Evolutionary conservation across 441 rosid genomes (phyloP).

Genomic region (Aleurites moluccanus): DNA sequence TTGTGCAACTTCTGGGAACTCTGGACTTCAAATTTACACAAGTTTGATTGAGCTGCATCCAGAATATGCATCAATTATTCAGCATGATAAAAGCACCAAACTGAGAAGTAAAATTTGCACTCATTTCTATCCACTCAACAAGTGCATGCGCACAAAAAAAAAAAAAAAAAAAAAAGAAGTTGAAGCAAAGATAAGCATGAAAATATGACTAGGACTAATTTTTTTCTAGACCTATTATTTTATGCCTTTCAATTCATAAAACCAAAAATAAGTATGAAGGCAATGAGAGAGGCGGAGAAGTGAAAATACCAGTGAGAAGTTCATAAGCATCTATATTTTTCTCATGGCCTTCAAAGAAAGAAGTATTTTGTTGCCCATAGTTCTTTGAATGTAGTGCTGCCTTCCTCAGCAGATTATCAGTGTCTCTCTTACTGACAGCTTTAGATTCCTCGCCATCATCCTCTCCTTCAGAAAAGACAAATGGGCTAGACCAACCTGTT

Average conservation of each 20-base stretch:
- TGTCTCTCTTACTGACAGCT: slow-evolving; percentile 46
- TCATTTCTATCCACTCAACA: background rate
- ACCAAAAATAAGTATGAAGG: slow-evolving; percentile 2
- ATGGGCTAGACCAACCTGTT: slow-evolving; percentile 64
- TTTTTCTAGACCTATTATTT: background rate
- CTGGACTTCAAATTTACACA: slow-evolving; percentile 24
- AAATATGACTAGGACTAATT: background rate
- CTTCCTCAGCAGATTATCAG: slow-evolving; percentile 48
- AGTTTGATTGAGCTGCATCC: slow-evolving; percentile 35
- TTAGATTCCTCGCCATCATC: slow-evolving; percentile 57
- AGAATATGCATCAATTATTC: slow-evolving; percentile 2
- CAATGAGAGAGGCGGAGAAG: slow-evolving; percentile 9
- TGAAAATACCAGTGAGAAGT: slow-evolving; percentile 37
- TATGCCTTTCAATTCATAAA: background rate
- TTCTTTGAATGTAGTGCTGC: slow-evolving; percentile 50
- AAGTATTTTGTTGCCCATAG: slow-evolving; percentile 37
- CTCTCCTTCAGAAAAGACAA: slow-evolving; percentile 68
- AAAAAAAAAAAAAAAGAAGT: background rate
- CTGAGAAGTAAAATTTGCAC: background rate
- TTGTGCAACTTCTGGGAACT: slow-evolving; percentile 34
- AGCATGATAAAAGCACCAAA: background rate
- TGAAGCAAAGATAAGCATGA: background rate
- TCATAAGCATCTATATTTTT: slow-evolving; percentile 37
- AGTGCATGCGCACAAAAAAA: background rate
- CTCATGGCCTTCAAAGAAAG: slow-evolving; percentile 30